phyloP scores from a whole-genome alignment of 768 basidiomycete species.

The Suillus subaureus region DNA sequence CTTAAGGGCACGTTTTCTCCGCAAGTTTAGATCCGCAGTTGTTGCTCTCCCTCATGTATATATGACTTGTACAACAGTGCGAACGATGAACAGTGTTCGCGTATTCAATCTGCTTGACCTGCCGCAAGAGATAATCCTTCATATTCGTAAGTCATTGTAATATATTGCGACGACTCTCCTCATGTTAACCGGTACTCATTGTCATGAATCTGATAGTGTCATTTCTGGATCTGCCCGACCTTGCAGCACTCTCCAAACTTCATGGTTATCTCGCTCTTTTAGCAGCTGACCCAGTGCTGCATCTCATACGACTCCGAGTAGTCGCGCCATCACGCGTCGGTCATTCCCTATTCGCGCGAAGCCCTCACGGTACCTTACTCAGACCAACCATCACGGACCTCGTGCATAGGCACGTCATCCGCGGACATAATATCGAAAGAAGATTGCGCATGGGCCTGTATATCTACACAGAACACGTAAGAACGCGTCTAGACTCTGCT shows the following conservation, averaged over 20 bases:
- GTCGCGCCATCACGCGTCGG: constrained; percentile 68
- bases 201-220: constrained; percentile 48
- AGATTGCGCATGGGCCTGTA: constrained; percentile 69
- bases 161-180: neutral
- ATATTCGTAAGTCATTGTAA: constrained; percentile 50
- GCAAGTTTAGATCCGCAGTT: neutral
- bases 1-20: neutral
- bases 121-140: constrained; percentile 58
- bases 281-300: constrained; percentile 64
- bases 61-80: constrained; percentile 2
- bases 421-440: constrained; percentile 65
- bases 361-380: constrained; percentile 54
- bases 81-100: neutral
- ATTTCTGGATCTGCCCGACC: constrained; percentile 74
- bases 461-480: constrained; percentile 61
- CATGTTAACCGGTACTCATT: neutral
- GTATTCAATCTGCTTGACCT: constrained; percentile 34
- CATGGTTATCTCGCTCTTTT: constrained; percentile 50
- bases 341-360: constrained; percentile 64
- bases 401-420: constrained; percentile 69
- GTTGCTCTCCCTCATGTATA: neutral
- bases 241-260: constrained; percentile 52
- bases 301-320: constrained; percentile 59
- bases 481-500: constrained; percentile 25
- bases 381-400: constrained; percentile 69